Base-by-base conservation (phyloP, 1,284 basidiomycete genomes). In the Albatrellus sp. region DNA sequence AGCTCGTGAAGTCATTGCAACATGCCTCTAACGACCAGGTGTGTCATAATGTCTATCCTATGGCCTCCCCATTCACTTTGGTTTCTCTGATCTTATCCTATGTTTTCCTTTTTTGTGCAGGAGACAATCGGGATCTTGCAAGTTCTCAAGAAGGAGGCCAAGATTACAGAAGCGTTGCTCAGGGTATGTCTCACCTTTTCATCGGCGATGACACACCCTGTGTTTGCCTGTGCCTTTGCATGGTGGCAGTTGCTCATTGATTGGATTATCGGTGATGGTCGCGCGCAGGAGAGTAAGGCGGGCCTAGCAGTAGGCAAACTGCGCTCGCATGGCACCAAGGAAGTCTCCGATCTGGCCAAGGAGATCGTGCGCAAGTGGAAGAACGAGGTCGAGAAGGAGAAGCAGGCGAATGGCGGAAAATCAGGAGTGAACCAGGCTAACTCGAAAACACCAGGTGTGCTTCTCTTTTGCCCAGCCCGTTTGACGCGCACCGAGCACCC, bases 331-430 rank as follows among this genome's bases (percentile, higher is more conserved):
- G 62, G 75, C 0, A 70, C 78, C 14, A 83, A 85, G 55, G 72
- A 77, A 16, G 77, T 98, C 2, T 63, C 88, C 2, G 81, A 89
- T 46, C 67, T 90, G 3, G 90, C 94, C 11, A 97, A 97, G 61
- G 90, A 92, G 54, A 72, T 98, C 31, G 93, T 98, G 39, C 89
- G 83, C 64, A 82, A 84, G 59, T 93, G 90, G 90, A 91, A 92
- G 65, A 75, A 70, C 38, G 81, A 79, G 45, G 89, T 92, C 28
- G 88, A 90, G 54, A 77, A 76, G 55, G 82, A 86, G 45, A 90
- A 89, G 59, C 61, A 64, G 37, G 53, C 59, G 20, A 50, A 65
- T 45, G 63, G 64, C 53, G 44, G n/a, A 12, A 35, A 28, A n/a
- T 12, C 43, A 17, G 37, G 48, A 47, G 56, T 43, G 47, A 47